A percentile compares a stretch with the other conserved stretches of the same genome.
These are phyloP conservation scores for Orbilia quercus DNA, from an alignment of 2,329 filamentous ascomycete species.

Conservation along the genomic window DNA sequence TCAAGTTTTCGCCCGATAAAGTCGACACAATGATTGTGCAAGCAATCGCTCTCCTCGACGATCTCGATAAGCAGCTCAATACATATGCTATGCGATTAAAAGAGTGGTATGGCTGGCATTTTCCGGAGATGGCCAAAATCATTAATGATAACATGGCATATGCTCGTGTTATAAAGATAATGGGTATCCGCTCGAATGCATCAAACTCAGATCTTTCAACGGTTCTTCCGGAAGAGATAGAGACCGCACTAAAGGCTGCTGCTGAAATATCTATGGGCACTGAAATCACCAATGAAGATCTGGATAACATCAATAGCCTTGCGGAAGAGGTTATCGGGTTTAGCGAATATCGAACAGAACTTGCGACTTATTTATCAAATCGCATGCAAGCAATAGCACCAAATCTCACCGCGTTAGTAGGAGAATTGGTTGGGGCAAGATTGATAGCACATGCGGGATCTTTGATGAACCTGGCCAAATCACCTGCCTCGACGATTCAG, in stretches of 20 bases:
- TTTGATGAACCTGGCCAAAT: constrained; percentile 93
- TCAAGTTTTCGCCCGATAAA: constrained; percentile 98
- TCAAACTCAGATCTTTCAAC: constrained; percentile 82
- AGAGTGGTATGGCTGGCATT: constrained; percentile 99
- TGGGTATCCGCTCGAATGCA: constrained; percentile 88
- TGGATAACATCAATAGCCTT: constrained; percentile 89
- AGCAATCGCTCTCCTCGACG: constrained; percentile 91
- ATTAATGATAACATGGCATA: constrained; percentile 97
- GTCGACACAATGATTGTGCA: constrained; percentile 99
- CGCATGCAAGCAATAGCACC: constrained; percentile 98
- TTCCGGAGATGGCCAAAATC: constrained; percentile 97
- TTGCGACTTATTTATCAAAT: constrained; percentile 87
- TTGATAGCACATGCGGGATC: constrained; percentile 95
- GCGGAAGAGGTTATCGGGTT: constrained; percentile 94
- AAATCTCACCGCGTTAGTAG: constrained; percentile 91
- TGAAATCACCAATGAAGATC: constrained; percentile 90
- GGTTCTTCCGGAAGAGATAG: constrained; percentile 94
- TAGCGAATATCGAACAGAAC: constrained; percentile 87
- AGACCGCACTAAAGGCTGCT: constrained; percentile 88
- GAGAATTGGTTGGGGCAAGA: constrained; percentile 91
- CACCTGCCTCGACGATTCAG: constrained; percentile 93
- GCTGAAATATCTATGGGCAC: constrained; percentile 99
- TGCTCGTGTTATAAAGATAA: constrained; percentile 83
- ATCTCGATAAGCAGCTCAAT: constrained; percentile 98
- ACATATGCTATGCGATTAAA: constrained; percentile 99